phyloP scores from a whole-genome alignment of 108 stramenopile genomes.

The Poteriospumella lacustris region DNA sequence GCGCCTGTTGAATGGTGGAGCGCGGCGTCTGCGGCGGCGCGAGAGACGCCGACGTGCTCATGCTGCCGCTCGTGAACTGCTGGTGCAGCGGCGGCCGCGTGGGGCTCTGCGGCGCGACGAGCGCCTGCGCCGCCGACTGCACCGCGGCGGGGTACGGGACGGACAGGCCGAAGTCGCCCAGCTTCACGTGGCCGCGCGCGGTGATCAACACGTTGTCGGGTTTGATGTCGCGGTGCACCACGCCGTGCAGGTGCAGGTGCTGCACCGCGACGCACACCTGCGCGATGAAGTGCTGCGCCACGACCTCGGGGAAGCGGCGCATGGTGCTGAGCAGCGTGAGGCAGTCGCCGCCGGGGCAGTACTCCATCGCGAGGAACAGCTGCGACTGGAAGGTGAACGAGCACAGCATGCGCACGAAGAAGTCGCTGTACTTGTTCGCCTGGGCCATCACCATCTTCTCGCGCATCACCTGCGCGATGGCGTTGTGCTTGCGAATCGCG shows the following conservation, averaged over 20 bases:
- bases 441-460: not conserved
- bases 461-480: not conserved
- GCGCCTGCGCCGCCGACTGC: not conserved
- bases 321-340: not conserved
- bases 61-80: no score
- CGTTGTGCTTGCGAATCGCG: not conserved
- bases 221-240: slow-evolving; percentile 5
- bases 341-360: slow-evolving; percentile 19
- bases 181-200: not conserved
- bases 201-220: not conserved
- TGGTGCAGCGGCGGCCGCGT: no score
- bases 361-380: slow-evolving; percentile 22
- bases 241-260: slow-evolving; percentile 1
- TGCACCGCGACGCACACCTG: slow-evolving; percentile 2
- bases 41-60: no score
- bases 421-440: not conserved
- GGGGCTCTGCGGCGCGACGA: no score
- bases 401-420: not conserved
- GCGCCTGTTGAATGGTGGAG: no score
- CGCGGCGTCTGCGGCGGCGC: no score
- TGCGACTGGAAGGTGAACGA: not conserved
- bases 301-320: not conserved
- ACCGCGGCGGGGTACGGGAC: not conserved
- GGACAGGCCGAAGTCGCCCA: slow-evolving; percentile 17
- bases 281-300: slow-evolving; percentile 15